Percentiles rank a stretch among this genome's conserved stretches.
These are phyloP conservation scores for Blastocystis sp. DNA, from an alignment of 352 stramenopile genomes.

Conservation along the genomic window DNA sequence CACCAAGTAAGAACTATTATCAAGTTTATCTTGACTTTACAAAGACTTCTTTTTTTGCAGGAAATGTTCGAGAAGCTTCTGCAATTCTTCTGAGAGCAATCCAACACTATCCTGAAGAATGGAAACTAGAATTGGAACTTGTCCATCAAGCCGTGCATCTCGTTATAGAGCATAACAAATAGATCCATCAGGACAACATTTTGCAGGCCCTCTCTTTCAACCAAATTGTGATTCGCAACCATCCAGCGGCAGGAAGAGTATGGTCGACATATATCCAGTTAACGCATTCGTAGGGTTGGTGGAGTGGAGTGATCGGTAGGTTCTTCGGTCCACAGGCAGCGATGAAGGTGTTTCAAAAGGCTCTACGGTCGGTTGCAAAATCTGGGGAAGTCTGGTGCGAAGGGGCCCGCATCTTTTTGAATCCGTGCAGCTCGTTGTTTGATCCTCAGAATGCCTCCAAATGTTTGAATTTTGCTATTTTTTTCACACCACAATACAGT, in stretches of 20 bases:
- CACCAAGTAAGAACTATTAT: constrained; percentile 73
- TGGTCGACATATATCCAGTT: constrained; percentile 23
- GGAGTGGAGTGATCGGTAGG: constrained; percentile 62
- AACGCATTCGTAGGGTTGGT: neutral
- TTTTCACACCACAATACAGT: constrained; percentile 83
- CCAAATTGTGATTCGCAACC: constrained; percentile 69
- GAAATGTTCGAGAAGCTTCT: constrained; percentile 69
- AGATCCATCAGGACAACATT: constrained; percentile 67
- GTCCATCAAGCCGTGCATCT: constrained; percentile 71
- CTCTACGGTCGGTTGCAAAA: constrained; percentile 77
- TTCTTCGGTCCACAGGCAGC: constrained; percentile 69
- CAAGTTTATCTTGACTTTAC: constrained; percentile 75
- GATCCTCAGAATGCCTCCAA: constrained; percentile 69
- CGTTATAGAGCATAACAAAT: neutral
- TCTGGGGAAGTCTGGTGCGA: constrained; percentile 83
- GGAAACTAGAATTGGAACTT: constrained; percentile 77
- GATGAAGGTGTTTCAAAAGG: constrained; percentile 65
- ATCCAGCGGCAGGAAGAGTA: constrained; percentile 67
- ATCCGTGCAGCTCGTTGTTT: constrained; percentile 75
- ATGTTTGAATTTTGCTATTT: constrained; percentile 77
- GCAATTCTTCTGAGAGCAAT: constrained; percentile 72
- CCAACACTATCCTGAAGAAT: constrained; percentile 69
- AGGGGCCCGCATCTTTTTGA: constrained; percentile 70
- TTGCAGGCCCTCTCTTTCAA: constrained; percentile 69
- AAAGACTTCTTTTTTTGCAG: constrained; percentile 76